Evolutionary conservation across 768 basidiomycete species (phyloP).

Genomic region (Collybiopsis confluens): DNA sequence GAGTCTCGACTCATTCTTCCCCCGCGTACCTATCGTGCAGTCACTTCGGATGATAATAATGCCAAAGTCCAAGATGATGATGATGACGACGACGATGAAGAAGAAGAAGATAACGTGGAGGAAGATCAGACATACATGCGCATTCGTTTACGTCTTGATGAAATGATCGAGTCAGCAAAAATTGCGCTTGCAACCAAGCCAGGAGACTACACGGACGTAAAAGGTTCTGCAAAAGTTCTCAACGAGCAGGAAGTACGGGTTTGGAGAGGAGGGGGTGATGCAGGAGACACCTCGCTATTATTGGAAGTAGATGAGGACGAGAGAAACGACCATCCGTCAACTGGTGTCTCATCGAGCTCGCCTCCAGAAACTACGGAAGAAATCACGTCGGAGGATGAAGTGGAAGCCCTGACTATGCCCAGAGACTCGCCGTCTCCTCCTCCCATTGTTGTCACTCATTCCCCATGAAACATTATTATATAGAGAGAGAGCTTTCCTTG

Average conservation of each 20-base stretch:
- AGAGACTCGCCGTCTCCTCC: constrained; percentile 24
- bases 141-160: constrained; percentile 60
- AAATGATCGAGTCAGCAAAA: constrained; percentile 52
- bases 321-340: background rate
- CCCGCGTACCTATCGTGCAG: constrained; percentile 53
- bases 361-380: background rate
- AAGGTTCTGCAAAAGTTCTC: constrained; percentile 60
- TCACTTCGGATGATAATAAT: constrained; percentile 31
- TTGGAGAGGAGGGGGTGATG: constrained; percentile 37
- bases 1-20: constrained; percentile 79
- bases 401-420: constrained; percentile 33
- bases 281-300: background rate
- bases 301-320: constrained; percentile 5
- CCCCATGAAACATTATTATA: constrained; percentile 21
- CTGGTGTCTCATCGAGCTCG: background rate
- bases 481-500: too few relatives aligned
- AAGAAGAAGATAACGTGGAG: constrained; percentile 30
- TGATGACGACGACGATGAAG: constrained; percentile 41
- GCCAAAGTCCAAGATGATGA: constrained; percentile 22
- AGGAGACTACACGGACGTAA: constrained; percentile 43
- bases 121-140: constrained; percentile 59
- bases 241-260: constrained; percentile 66
- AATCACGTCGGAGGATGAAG: constrained; percentile 35
- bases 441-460: constrained; percentile 34
- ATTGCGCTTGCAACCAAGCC: constrained; percentile 57